Conservation (phyloP, 768 basidiomycete species). For the Tylopilus intermedius region DNA sequence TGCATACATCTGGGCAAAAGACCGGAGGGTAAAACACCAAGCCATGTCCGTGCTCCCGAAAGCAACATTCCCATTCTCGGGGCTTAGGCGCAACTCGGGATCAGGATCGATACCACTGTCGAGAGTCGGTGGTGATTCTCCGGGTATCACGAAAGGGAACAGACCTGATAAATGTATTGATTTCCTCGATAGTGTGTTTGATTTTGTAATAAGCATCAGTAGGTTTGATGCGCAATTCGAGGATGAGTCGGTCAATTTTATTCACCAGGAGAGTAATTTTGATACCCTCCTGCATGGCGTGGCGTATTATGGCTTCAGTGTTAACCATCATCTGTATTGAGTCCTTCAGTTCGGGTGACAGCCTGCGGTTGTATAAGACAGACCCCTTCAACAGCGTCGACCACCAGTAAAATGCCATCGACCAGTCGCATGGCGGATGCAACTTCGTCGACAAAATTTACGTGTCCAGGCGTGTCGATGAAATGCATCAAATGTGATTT, state of each 20-base stretch:
- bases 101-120: conserved; percentile 78
- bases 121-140: conserved; percentile 1
- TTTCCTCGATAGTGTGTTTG: conserved; percentile 97
- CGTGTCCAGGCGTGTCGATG: conserved; percentile 96
- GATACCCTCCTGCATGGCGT: conserved; percentile 83
- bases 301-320: conserved; percentile 81
- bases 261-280: conserved; percentile 92
- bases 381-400: conserved; percentile 98
- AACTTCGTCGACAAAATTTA: conserved; percentile 98
- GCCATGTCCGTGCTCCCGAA: conserved; percentile 97
- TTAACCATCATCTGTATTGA: conserved; percentile 78
- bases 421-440: conserved; percentile 80
- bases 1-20: conserved; percentile 95
- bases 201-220: conserved; percentile 98
- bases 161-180: conserved; percentile 93
- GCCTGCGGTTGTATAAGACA: conserved; percentile 25
- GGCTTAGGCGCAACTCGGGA: conserved; percentile 82
- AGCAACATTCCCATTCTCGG: conserved; percentile 93
- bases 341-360: conserved; percentile 10
- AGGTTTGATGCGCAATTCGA: conserved; percentile 94
- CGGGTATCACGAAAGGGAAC: conserved; percentile 11
- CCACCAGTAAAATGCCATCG: conserved; percentile 90
- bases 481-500: conserved; percentile 93
- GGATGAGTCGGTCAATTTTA: conserved; percentile 95
- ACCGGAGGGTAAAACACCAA: conserved; percentile 93